A percentile compares a stretch with the other conserved stretches of the same genome.
Evolutionary conservation across 1,284 basidiomycete species (phyloP).

Genomic region (Ganoderma lingzhi): DNA sequence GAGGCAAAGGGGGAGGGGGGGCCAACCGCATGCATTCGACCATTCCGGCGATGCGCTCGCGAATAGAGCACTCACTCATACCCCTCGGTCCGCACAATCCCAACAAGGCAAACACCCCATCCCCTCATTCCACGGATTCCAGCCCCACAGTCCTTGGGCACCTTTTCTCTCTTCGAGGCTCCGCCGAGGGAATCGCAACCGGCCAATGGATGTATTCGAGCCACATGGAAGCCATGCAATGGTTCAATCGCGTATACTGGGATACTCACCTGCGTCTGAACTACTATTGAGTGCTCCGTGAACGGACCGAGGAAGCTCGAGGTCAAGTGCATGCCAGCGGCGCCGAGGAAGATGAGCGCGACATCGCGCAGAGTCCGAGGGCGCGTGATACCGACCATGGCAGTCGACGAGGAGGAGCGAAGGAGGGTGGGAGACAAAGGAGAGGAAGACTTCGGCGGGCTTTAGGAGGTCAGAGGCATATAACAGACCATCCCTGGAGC

Average conservation of each 20-base stretch:
- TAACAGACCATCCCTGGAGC: slow-evolving; percentile 3
- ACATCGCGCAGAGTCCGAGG: slow-evolving; percentile 52
- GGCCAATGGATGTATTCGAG: not conserved
- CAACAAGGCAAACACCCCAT: not conserved
- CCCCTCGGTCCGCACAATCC: not conserved
- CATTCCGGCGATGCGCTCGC: not conserved
- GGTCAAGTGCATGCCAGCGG: slow-evolving; percentile 59
- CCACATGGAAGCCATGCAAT: not conserved
- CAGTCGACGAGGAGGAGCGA: slow-evolving; percentile 20
- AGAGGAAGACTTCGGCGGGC: slow-evolving; percentile 18
- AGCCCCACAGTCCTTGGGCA: not conserved
- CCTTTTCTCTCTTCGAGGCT: not conserved
- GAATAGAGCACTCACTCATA: not conserved
- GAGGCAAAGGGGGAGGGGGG: not conserved
- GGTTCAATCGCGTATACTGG: not conserved
- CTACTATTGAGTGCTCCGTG: slow-evolving; percentile 45
- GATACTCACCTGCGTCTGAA: slow-evolving; percentile 43
- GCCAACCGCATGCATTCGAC: not conserved
- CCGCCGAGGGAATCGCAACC: not conserved
- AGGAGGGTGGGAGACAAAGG: slow-evolving; percentile 12
- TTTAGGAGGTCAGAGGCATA: slow-evolving; percentile 13
- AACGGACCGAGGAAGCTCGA: slow-evolving; percentile 47
- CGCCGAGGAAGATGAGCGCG: slow-evolving; percentile 58
- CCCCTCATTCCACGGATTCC: not conserved
- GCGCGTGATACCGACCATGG: slow-evolving; percentile 36